Conservation (phyloP, 75 land plant genomes). For the Selaginella tamariscina region DNA sequence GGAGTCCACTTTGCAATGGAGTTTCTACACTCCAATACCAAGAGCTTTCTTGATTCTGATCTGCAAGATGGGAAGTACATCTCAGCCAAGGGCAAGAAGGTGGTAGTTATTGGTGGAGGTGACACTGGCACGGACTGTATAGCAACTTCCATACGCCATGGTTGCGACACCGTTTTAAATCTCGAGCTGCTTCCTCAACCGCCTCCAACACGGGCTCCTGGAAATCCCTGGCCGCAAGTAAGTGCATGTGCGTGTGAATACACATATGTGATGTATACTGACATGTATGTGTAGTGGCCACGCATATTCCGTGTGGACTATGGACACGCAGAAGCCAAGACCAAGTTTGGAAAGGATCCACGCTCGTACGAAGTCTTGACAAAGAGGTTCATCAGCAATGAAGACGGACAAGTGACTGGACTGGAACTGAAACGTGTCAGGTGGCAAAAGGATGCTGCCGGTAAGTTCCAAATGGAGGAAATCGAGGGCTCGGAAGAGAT, state of each 20-base stretch:
- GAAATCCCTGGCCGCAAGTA: constrained; percentile 99
- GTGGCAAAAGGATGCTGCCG: constrained; percentile 81
- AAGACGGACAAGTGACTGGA: constrained; percentile 59
- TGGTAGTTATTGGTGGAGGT: constrained; percentile 97
- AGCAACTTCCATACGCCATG: constrained; percentile 87
- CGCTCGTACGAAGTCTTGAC: constrained; percentile 78
- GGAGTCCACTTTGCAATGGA: constrained; percentile 99
- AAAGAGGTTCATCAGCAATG: constrained; percentile 77
- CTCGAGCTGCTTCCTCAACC: constrained; percentile 89
- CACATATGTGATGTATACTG: neutral
- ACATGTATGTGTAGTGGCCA: constrained; percentile 64
- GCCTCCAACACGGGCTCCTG: constrained; percentile 61
- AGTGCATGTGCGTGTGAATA: neutral
- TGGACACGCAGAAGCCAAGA: constrained; percentile 86
- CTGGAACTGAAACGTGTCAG: constrained; percentile 65
- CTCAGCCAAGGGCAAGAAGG: constrained; percentile 91
- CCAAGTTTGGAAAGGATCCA: constrained; percentile 88
- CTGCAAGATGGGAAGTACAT: constrained; percentile 82
- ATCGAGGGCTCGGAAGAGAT: constrained; percentile 72
- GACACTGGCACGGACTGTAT: constrained; percentile 99
- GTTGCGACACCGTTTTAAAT: constrained; percentile 58
- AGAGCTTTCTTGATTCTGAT: constrained; percentile 84
- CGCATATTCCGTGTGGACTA: constrained; percentile 85
- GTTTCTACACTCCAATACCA: constrained; percentile 91
- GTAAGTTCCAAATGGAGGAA: constrained; percentile 66